Percentiles rank a stretch among this genome's conserved stretches.
These are phyloP conservation scores for Eucalyptus leucophloia DNA, from an alignment of 345 rosid genomes.

Conservation along the genomic window DNA sequence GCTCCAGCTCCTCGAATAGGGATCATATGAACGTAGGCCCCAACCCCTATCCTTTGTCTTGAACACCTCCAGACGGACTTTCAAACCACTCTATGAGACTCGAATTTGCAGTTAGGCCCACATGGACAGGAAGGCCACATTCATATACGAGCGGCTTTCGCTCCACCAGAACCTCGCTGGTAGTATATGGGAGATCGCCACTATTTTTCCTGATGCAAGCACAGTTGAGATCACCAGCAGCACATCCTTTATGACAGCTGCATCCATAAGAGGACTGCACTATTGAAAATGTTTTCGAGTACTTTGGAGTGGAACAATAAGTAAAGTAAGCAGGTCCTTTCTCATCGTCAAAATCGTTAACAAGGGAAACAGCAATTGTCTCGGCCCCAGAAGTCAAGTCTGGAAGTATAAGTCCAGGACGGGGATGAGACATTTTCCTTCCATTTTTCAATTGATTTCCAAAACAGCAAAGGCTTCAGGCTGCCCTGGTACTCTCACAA, in stretches of 20 bases:
- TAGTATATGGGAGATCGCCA: slow-evolving; percentile 53
- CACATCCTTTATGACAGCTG: slow-evolving; percentile 31
- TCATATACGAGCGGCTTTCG: slow-evolving; percentile 61
- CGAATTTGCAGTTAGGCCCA: slow-evolving; percentile 49
- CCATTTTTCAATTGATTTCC: slow-evolving; percentile 68
- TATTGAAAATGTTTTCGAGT: slow-evolving; percentile 23
- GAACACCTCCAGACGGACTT: slow-evolving; percentile 61
- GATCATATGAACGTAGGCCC: slow-evolving; percentile 92
- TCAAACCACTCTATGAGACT: slow-evolving; percentile 59
- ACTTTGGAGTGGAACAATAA: slow-evolving; percentile 40
- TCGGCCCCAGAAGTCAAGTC: slow-evolving; percentile 86
- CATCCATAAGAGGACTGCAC: slow-evolving; percentile 22
- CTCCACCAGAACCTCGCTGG: slow-evolving; percentile 45
- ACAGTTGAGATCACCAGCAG: slow-evolving; percentile 56
- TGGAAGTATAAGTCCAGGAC: slow-evolving; percentile 56
- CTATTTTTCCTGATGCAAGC: slow-evolving; percentile 65
- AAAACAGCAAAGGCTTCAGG: slow-evolving; percentile 43
- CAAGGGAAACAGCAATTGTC: slow-evolving; percentile 63
- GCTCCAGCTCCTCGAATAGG: slow-evolving; percentile 84
- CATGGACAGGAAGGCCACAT: slow-evolving; percentile 82
- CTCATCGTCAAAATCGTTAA: slow-evolving; percentile 78
- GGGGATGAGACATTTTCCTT: slow-evolving; percentile 29
- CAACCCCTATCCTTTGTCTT: slow-evolving; percentile 80
- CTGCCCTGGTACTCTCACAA: slow-evolving; percentile 62
- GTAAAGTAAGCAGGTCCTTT: slow-evolving; percentile 71